Evolutionary conservation across 805 yeast species (phyloP), one percentile per base, ranked within the genome.

Genomic region (Yarrowia deformans): DNA sequence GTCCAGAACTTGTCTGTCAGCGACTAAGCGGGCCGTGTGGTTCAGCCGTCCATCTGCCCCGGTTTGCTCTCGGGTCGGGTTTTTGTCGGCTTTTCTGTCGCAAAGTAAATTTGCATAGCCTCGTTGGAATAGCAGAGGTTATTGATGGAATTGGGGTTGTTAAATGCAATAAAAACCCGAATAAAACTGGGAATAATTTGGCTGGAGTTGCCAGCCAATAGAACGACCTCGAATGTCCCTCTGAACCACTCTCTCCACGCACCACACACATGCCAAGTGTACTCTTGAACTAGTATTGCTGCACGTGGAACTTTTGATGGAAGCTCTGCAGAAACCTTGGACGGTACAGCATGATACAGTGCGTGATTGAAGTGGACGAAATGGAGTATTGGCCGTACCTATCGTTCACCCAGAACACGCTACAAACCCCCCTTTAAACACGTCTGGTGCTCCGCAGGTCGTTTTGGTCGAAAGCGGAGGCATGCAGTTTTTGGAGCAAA

Each of bases 301-400:
- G 58, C 58, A 54, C 58, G 58, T 54, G 43, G 56, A 50, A 50
- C 56, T 29, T 35, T 19, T 4, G 56, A 50, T 50, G 34, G 56
- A 50, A 50, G 56, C 56, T 34, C n/a, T 50, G 40, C 29, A 23
- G 39, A 50, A 50, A 50, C 40, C 18, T 23, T 23, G 29, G 29
- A 23, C 39, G 12, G 23, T 19, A 9, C 32, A 29, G 52, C 9
- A 6, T 2, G 29, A 23, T 46, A 23, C 16, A 46, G 34, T 14
- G 49, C 6, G 35, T 8, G 39, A 8, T 8, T 35, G 39, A 35
- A 9, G 39, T 35, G n/a, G n/a, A n/a, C n/a, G n/a, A n/a, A n/a
- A 10, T 37, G 13, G 10, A 10, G 40, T 37, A 10, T n/a, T n/a
- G 29, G 29, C 29, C 29, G 29, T 23, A 23, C 29, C 29, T 23